Conservation (phyloP, 2,329 filamentous ascomycete species). For the Diatrype stigma region DNA sequence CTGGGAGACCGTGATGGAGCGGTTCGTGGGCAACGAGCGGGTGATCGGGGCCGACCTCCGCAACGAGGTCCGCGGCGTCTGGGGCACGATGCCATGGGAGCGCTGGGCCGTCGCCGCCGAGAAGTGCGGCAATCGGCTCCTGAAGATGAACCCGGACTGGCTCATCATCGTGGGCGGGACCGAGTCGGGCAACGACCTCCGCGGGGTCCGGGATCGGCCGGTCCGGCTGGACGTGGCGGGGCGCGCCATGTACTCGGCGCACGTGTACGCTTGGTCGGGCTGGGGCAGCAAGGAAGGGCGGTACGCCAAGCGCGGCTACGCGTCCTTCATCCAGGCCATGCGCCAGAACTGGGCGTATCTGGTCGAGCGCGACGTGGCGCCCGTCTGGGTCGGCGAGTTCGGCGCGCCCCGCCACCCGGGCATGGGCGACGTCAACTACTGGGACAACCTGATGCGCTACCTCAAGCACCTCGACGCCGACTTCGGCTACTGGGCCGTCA, state of each 20-base stretch:
- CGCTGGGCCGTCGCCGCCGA: conserved; percentile 63
- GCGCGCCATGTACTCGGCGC: conserved; percentile 62
- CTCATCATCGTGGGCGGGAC: conserved; percentile 65
- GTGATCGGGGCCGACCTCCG: conserved; percentile 65
- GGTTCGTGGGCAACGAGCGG: conserved; percentile 52
- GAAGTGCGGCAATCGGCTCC: conserved; percentile 55
- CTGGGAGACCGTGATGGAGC: conserved; percentile 62
- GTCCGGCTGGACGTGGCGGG: conserved; percentile 52
- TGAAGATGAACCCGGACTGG: conserved; percentile 58
- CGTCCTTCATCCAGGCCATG: conserved; percentile 61
- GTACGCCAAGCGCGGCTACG: conserved; percentile 57
- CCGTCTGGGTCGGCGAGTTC: conserved; percentile 67
- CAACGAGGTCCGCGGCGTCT: conserved; percentile 65
- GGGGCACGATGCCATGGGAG: conserved; percentile 65
- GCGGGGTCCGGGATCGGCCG: conserved; percentile 50
- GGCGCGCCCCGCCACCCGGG: conserved; percentile 52
- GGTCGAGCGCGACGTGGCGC: conserved; percentile 49
- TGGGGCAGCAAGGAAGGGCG: conserved; percentile 60
- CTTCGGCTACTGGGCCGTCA: conserved; percentile 68
- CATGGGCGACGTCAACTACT: conserved; percentile 59
- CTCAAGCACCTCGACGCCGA: conserved; percentile 56
- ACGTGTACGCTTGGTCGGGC: conserved; percentile 67
- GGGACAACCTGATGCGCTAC: conserved; percentile 58
- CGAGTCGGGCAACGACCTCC: conserved; percentile 62
- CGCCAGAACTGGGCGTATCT: conserved; percentile 63